Conservation (phyloP, 192 early-diverging fungal genomes). For the Umbelopsis isabellina region DNA sequence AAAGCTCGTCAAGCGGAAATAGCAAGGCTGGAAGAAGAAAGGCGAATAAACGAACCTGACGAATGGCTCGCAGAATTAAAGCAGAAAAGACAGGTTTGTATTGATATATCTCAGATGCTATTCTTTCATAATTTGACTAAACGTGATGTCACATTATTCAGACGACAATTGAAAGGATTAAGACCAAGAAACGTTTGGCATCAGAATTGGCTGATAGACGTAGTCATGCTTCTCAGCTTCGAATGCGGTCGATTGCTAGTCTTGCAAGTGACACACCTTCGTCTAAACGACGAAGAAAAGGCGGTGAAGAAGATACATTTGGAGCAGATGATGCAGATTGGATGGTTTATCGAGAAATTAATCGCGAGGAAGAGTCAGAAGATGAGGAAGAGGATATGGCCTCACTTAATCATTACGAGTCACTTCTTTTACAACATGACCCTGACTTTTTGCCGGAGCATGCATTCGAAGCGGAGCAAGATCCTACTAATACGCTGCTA, state of each 20-base stretch:
- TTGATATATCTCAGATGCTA: no score
- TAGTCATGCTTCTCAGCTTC: constrained; percentile 81
- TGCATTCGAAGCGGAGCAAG: constrained; percentile 65
- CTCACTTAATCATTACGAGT: constrained; percentile 70
- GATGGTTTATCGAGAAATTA: constrained; percentile 89
- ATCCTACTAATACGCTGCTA: constrained; percentile 71
- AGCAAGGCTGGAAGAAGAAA: constrained; percentile 72
- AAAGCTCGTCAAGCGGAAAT: constrained; percentile 61
- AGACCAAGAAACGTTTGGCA: constrained; percentile 67
- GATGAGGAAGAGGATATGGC: constrained; percentile 78
- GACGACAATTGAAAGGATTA: constrained; percentile 69
- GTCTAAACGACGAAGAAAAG: constrained; percentile 58
- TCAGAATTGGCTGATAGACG: constrained; percentile 84
- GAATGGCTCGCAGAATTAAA: constrained; percentile 77
- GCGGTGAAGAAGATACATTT: constrained; percentile 86
- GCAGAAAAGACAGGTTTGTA: constrained; percentile 53
- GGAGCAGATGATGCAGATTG: constrained; percentile 94
- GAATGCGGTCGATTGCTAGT: constrained; percentile 86
- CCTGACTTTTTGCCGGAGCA: constrained; percentile 75
- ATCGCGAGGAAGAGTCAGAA: constrained; percentile 78
- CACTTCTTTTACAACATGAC: constrained; percentile 71
- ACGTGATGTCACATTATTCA: constrained; percentile 6
- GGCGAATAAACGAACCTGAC: constrained; percentile 64
- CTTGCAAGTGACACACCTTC: constrained; percentile 68
- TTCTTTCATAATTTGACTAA: no score